Percentiles rank a stretch among this genome's conserved stretches.
Conservation (phyloP, 1,284 basidiomycete species). For the Cystobasidiaceae sp. region DNA sequence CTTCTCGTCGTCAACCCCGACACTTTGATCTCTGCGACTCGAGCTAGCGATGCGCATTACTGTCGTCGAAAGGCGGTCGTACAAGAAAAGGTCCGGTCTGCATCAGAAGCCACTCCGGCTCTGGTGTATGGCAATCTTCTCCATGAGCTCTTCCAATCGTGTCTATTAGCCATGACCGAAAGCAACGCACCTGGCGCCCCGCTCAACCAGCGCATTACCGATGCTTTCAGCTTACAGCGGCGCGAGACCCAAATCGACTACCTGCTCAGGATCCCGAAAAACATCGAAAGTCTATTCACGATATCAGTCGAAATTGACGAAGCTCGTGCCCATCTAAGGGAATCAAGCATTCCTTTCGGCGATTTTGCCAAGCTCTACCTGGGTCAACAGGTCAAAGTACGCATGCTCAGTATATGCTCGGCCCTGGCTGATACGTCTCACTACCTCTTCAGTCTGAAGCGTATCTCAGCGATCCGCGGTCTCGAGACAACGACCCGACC, state of each 20-base stretch:
- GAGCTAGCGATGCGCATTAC: slow-evolving; percentile 71
- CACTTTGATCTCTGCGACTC: slow-evolving; percentile 77
- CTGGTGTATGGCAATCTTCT: slow-evolving; percentile 84
- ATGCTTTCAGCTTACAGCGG: slow-evolving; percentile 30
- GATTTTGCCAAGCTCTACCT: slow-evolving; percentile 63
- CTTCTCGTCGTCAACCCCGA: slow-evolving; percentile 79
- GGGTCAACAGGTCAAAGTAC: slow-evolving; percentile 52
- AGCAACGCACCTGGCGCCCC: slow-evolving; percentile 57
- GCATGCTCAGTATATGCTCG: not conserved
- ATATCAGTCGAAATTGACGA: slow-evolving; percentile 59
- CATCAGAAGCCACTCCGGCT: slow-evolving; percentile 54
- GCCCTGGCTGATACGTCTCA: not conserved
- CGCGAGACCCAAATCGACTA: slow-evolving; percentile 36
- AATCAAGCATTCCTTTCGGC: slow-evolving; percentile 60
- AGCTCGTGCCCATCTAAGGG: slow-evolving; percentile 59
- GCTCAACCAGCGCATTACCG: slow-evolving; percentile 51
- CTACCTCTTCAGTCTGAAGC: not conserved
- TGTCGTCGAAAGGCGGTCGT: slow-evolving; percentile 78
- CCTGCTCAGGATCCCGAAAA: slow-evolving; percentile 44
- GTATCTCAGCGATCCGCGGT: slow-evolving; percentile 56
- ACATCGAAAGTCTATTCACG: slow-evolving; percentile 59
- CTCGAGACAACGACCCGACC: slow-evolving; percentile 49
- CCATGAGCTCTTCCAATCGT: slow-evolving; percentile 79
- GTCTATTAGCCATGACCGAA: slow-evolving; percentile 60
- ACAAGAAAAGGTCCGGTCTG: slow-evolving; percentile 56